Percentiles rank a stretch among this genome's conserved stretches.
Conservation (phyloP, 192 early-diverging fungal genomes). For the Allomyces arbusculus region DNA sequence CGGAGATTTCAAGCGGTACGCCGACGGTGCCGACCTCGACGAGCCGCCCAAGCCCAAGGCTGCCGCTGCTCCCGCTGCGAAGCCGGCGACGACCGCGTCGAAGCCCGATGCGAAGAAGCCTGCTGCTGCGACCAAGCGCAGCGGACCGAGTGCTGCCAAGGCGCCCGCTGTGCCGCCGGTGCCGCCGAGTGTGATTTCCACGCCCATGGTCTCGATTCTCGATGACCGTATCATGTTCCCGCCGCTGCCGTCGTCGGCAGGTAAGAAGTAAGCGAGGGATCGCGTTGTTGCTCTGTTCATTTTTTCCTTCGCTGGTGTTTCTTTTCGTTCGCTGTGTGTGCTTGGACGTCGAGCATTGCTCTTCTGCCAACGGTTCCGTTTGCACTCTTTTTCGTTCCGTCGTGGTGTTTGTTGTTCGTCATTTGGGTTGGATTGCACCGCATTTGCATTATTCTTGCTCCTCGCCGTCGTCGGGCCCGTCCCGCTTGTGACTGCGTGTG, state of each 20-base stretch:
- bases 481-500: too few species aligned
- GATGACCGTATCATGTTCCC: neutral
- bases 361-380: too few species aligned
- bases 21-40: neutral
- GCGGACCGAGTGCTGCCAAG: neutral
- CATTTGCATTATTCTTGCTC: too few species aligned
- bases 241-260: neutral
- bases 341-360: too few species aligned
- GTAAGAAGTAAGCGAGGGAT: neutral
- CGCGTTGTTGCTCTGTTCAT: neutral
- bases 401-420: too few species aligned
- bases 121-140: too few species aligned
- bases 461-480: too few species aligned
- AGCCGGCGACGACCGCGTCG: neutral
- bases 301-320: neutral
- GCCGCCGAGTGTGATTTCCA: neutral
- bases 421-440: too few species aligned
- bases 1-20: constrained; percentile 21
- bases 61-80: neutral
- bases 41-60: too few species aligned
- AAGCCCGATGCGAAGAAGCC: neutral
- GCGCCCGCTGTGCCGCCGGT: neutral
- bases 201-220: neutral
- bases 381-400: too few species aligned
- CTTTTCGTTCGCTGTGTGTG: neutral